phyloP scores from a whole-genome alignment of 805 yeast species.

The Diddensiella santjacobensis region DNA sequence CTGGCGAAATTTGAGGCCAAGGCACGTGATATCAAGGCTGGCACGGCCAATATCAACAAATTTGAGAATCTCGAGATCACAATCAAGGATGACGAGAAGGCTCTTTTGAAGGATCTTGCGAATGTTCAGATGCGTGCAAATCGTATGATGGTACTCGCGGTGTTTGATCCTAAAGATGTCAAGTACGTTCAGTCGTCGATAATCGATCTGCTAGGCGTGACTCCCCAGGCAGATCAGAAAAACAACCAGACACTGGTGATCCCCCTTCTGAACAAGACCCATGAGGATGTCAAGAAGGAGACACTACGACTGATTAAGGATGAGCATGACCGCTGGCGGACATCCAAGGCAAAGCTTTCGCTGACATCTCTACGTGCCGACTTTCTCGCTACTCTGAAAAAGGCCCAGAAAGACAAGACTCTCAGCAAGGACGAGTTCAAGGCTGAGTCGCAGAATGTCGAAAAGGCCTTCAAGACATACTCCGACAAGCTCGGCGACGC shows the following conservation, averaged over 20 bases:
- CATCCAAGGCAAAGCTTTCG: constrained; percentile 46
- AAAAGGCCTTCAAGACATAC: constrained; percentile 64
- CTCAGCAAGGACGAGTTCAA: constrained; percentile 39
- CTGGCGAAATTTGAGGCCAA: constrained; percentile 52
- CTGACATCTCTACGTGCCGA: constrained; percentile 56
- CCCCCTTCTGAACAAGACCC: constrained; percentile 62
- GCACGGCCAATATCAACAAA: constrained; percentile 59
- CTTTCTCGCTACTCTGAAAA: constrained; percentile 52
- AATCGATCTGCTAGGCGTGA: constrained; percentile 65
- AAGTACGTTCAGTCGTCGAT: constrained; percentile 70
- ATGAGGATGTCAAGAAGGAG: constrained; percentile 57
- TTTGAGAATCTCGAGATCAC: constrained; percentile 58
- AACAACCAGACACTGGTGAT: constrained; percentile 72
- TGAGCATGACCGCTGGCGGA: constrained; percentile 57
- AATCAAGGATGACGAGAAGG: constrained; percentile 43
- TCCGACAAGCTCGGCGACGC: constrained; percentile 52
- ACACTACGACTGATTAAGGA: constrained; percentile 31
- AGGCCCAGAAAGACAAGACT: constrained; percentile 50
- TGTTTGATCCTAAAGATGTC: constrained; percentile 75
- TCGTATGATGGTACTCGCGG: constrained; percentile 68
- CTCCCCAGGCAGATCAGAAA: constrained; percentile 71
- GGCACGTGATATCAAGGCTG: constrained; percentile 62
- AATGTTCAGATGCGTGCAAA: constrained; percentile 33
- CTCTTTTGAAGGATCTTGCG: constrained; percentile 44
- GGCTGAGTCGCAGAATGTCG: constrained; percentile 57